These are phyloP conservation scores for Collybia nuda DNA, from an alignment of 768 basidiomycete genomes.

Conservation along the genomic window DNA sequence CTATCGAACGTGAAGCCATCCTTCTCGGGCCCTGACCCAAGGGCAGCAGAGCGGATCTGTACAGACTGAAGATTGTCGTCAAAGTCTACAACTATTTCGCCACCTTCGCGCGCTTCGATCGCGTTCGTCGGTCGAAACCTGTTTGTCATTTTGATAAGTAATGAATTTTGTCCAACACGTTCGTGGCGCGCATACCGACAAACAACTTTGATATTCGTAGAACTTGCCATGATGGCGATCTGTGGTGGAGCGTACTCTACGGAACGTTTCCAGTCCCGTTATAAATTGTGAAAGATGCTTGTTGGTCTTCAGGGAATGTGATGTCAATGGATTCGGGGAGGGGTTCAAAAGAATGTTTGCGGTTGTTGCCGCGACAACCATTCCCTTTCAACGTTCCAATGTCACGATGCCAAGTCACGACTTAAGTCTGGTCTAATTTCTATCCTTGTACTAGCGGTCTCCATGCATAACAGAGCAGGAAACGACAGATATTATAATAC, in stretches of 20 bases:
- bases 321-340: constrained; percentile 10
- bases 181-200: constrained; percentile 78
- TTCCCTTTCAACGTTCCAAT: not conserved
- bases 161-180: constrained; percentile 1
- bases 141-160: constrained; percentile 13
- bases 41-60: constrained; percentile 68
- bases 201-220: constrained; percentile 97
- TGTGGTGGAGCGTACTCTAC: constrained; percentile 15
- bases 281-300: constrained; percentile 12
- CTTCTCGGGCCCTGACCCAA: constrained; percentile 84
- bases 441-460: no score
- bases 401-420: constrained; percentile 2
- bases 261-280: constrained; percentile 5
- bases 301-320: constrained; percentile 14
- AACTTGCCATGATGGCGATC: constrained; percentile 56
- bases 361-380: constrained; percentile 23
- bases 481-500: constrained; percentile 11
- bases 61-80: constrained; percentile 85
- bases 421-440: not conserved
- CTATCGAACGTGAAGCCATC: constrained; percentile 98
- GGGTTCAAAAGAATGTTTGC: constrained; percentile 18
- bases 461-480: no score
- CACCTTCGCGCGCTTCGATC: constrained; percentile 84
- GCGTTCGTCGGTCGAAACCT: constrained; percentile 96
- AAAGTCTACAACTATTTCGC: constrained; percentile 88